Conservation (phyloP, 768 basidiomycete species). For the Neoboletus magnificus region DNA sequence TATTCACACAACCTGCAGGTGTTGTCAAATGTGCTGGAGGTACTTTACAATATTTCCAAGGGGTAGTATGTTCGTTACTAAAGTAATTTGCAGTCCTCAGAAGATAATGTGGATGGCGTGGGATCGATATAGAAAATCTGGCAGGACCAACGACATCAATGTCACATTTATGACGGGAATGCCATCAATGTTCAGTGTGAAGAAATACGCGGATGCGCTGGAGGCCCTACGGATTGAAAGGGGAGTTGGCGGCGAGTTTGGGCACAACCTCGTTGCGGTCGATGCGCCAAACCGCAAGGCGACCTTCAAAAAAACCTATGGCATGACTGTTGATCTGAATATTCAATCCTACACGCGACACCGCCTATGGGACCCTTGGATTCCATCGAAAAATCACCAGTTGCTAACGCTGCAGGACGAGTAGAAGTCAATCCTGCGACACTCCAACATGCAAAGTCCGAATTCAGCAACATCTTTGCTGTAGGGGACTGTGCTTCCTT, state of each 20-base stretch:
- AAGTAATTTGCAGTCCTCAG: constrained; percentile 55
- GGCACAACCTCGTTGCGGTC: constrained; percentile 77
- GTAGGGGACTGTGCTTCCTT: constrained; percentile 91
- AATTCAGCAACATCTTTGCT: constrained; percentile 79
- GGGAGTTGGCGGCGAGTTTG: constrained; percentile 76
- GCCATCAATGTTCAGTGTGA: constrained; percentile 96
- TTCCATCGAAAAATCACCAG: constrained; percentile 70
- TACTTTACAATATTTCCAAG: constrained; percentile 24
- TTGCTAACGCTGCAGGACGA: constrained; percentile 84
- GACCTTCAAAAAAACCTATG: constrained; percentile 79
- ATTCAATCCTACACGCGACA: constrained; percentile 78
- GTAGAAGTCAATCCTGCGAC: constrained; percentile 82
- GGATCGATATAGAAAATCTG: constrained; percentile 69
- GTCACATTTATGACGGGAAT: constrained; percentile 85
- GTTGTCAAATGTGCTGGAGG: constrained; percentile 93
- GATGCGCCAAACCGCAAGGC: constrained; percentile 71
- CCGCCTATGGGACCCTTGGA: constrained; percentile 93
- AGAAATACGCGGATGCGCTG: constrained; percentile 91
- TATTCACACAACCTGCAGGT: constrained; percentile 95
- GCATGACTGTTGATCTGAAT: constrained; percentile 66
- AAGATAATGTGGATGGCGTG: constrained; percentile 98
- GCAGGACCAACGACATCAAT: constrained; percentile 53
- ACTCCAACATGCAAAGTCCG: constrained; percentile 78
- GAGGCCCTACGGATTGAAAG: constrained; percentile 74
- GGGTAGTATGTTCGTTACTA: background rate